These are phyloP conservation scores for Mortierella antarctica DNA, from an alignment of 192 early-diverging fungal species.

Conservation along the genomic window DNA sequence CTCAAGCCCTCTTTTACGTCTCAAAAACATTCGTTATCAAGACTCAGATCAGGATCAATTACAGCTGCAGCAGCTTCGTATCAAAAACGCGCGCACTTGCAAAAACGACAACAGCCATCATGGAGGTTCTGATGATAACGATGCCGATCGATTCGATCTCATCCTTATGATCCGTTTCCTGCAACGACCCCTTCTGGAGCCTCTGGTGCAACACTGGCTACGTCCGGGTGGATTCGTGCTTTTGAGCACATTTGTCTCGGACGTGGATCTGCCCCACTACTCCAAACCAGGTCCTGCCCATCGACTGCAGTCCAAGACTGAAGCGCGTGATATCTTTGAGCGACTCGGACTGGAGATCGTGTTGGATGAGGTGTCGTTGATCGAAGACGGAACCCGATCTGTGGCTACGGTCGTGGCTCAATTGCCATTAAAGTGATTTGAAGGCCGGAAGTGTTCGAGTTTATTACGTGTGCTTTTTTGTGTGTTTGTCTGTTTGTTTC, in stretches of 20 bases:
- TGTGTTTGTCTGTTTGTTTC: too few species aligned
- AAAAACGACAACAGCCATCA: background rate
- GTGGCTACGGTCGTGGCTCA: conserved; percentile 4
- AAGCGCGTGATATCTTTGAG: conserved; percentile 9
- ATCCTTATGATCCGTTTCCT: conserved; percentile 58
- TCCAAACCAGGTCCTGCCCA: conserved; percentile 21
- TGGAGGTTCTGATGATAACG: background rate
- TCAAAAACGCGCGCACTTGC: too few species aligned
- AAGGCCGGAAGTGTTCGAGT: too few species aligned
- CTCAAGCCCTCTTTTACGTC: background rate
- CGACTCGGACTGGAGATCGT: background rate
- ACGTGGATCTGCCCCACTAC: conserved; percentile 3
- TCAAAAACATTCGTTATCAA: background rate
- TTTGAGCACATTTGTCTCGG: conserved; percentile 22
- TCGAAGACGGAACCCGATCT: background rate
- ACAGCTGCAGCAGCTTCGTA: background rate
- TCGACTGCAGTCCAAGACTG: conserved; percentile 8
- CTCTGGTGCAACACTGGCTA: conserved; percentile 27
- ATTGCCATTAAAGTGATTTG: background rate
- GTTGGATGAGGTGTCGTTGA: conserved; percentile 1
- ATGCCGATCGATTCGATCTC: conserved; percentile 37
- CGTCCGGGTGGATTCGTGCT: conserved; percentile 16
- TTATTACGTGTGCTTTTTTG: too few species aligned
- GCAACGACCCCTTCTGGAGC: conserved; percentile 29
- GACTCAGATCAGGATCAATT: background rate